Percentiles rank a stretch among this genome's conserved stretches.
Evolutionary conservation across 2,329 filamentous ascomycete species (phyloP).

Genomic region (Cladosporium colombiae): DNA sequence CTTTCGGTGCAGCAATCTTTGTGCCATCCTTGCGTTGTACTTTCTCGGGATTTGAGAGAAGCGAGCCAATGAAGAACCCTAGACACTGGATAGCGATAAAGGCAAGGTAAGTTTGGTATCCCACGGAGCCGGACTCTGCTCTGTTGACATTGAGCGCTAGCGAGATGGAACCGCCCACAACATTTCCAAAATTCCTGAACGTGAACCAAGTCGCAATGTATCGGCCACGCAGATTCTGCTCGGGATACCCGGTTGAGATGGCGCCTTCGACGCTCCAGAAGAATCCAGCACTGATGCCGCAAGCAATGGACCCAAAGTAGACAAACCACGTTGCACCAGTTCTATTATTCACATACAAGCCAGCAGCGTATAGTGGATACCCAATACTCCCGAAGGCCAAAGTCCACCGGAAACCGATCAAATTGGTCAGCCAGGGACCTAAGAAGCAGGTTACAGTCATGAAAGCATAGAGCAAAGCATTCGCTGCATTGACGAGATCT

Average conservation of each 20-base stretch:
- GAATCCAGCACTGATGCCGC: slow-evolving; percentile 51
- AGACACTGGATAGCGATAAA: slow-evolving; percentile 43
- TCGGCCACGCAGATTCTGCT: slow-evolving; percentile 56
- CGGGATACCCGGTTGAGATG: slow-evolving; percentile 51
- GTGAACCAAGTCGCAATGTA: slow-evolving; percentile 35
- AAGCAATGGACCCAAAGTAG: slow-evolving; percentile 49
- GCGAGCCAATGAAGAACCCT: slow-evolving; percentile 41
- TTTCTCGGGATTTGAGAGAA: slow-evolving; percentile 43
- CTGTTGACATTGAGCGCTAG: slow-evolving; percentile 44
- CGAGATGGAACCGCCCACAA: slow-evolving; percentile 45
- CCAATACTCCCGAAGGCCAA: slow-evolving; percentile 33
- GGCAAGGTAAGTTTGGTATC: slow-evolving; percentile 42
- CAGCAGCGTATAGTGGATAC: slow-evolving; percentile 51
- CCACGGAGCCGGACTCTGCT: slow-evolving; percentile 30
- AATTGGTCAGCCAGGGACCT: slow-evolving; percentile 36
- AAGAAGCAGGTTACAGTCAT: slow-evolving; percentile 73
- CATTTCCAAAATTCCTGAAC: slow-evolving; percentile 51
- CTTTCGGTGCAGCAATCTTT: slow-evolving; percentile 38
- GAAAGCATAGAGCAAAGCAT: slow-evolving; percentile 69
- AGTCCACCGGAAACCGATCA: slow-evolving; percentile 31
- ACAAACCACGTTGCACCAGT: slow-evolving; percentile 55
- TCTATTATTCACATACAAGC: slow-evolving; percentile 51
- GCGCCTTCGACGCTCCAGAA: slow-evolving; percentile 55
- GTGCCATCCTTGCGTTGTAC: slow-evolving; percentile 45
- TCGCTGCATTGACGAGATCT: slow-evolving; percentile 68